Conservation (phyloP, 306 rosid species). For the Crotalaria pallida region DNA sequence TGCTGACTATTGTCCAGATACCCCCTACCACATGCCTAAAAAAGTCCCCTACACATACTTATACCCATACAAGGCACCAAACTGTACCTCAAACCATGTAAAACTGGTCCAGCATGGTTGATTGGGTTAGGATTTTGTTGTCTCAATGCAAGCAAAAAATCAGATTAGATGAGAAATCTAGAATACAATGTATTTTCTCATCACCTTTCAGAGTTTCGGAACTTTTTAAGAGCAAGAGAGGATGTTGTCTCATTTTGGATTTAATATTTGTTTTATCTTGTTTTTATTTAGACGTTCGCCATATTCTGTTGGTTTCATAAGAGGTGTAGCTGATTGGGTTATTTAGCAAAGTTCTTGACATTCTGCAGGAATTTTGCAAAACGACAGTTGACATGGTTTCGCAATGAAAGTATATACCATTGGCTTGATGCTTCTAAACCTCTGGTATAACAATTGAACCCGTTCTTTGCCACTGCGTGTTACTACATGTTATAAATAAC, state of each 20-base stretch:
- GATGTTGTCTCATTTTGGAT: neutral
- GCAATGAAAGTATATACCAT: slow-evolving; percentile 74
- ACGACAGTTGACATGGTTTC: slow-evolving; percentile 89
- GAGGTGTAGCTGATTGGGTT: neutral
- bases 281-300: neutral
- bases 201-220: neutral
- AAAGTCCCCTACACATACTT: neutral
- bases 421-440: slow-evolving; percentile 97
- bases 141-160: neutral
- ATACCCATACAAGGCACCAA: neutral
- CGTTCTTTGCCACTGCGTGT: neutral
- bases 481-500: neutral
- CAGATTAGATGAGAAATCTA: neutral
- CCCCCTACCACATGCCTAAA: too few species aligned
- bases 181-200: neutral
- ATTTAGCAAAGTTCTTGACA: slow-evolving; percentile 9
- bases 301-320: neutral
- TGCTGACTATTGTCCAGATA: neutral
- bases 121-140: neutral
- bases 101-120: neutral
- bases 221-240: neutral
- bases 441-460: slow-evolving; percentile 47
- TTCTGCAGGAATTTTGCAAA: slow-evolving; percentile 85
- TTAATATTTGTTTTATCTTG: neutral
- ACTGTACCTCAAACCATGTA: neutral